Evolutionary conservation across 164 flowering plant species (phyloP), one percentile per base, ranked within the genome.

Genomic region (Vitis rupestris): DNA sequence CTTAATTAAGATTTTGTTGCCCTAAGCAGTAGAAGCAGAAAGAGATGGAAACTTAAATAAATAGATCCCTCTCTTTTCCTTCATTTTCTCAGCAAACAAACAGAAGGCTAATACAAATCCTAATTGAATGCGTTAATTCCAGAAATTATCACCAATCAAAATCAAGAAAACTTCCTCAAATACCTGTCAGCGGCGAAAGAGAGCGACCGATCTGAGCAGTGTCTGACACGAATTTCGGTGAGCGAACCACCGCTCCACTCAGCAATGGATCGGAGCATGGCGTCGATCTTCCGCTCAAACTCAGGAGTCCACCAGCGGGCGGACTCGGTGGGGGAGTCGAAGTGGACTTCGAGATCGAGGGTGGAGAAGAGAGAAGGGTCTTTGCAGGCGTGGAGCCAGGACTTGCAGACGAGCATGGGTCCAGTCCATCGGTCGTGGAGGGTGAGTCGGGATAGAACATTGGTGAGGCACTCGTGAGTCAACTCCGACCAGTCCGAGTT

Each of bases 191-290:
- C 92, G 37, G 72, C 89, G 17, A 80, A 64, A 29, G 66, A 59
- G 59, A 91, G 85, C 52, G 95, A 73, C 8, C 69, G 80, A 83
- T 91, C 90, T 13, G 98, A 88, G 79, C 98, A 91, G 68, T 93
- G 98, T 48, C 94, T 80, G 63, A 85, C 70, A 9, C 90, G 91
- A 59, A 93, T 84, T 72, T 81, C 81, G 19, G 71, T 66, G 52
- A 91, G 80, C 17, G 27, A 59, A 0, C 83, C 92, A 8, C 72
- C 76, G 80, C 89, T 80, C 93, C 89, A 90, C 44, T 59, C 70
- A 64, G 76, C 83, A 44, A 83, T 89, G 23, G 89, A 83, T 48
- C 78, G 81, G 55, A 93, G 81, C 86, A 91, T 82, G 61, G 82
- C 50, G 61, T 93, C 94, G 65, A 93, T 75, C 64, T 68, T 85